Percentiles rank a stretch among this genome's conserved stretches.
phyloP scores from a whole-genome alignment of 192 early-diverging fungal genomes.

The Backusella circina region DNA sequence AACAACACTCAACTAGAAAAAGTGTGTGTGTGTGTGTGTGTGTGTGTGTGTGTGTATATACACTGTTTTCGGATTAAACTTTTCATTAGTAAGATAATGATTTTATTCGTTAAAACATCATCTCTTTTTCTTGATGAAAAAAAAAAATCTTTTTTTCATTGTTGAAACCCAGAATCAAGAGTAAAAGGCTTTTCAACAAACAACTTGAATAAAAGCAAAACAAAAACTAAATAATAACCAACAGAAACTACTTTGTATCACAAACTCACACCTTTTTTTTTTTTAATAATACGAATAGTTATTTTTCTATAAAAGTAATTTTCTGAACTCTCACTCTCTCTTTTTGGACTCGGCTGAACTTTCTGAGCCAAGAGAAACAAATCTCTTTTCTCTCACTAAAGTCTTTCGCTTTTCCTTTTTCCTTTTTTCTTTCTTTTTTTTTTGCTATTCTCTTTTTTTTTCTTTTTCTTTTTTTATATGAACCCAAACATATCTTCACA shows the following conservation, averaged over 20 bases:
- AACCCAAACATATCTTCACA: neutral
- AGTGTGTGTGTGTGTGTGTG: neutral
- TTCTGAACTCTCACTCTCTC: neutral
- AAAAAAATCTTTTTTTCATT: neutral
- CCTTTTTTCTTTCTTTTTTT: neutral
- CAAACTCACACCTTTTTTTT: neutral
- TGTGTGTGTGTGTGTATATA: neutral
- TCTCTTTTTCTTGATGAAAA: neutral
- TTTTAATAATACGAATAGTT: neutral
- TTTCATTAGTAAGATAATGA: neutral
- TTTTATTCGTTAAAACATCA: neutral
- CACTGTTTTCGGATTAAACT: neutral
- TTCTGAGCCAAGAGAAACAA: neutral
- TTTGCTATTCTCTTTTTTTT: neutral
- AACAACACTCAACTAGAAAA: neutral
- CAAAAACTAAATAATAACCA: neutral
- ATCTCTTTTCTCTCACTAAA: neutral
- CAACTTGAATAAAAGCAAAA: neutral
- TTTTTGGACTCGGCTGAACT: neutral
- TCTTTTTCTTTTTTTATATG: neutral
- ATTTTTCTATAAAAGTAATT: conserved; percentile 1
- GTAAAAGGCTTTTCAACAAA: neutral
- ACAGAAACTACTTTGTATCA: neutral
- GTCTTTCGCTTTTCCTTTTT: neutral
- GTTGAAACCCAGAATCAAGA: neutral